Percentiles rank a stretch among this genome's conserved stretches.
Evolutionary conservation across 192 early-diverging fungal genomes (phyloP).

Genomic region (Physocladia obscura): DNA sequence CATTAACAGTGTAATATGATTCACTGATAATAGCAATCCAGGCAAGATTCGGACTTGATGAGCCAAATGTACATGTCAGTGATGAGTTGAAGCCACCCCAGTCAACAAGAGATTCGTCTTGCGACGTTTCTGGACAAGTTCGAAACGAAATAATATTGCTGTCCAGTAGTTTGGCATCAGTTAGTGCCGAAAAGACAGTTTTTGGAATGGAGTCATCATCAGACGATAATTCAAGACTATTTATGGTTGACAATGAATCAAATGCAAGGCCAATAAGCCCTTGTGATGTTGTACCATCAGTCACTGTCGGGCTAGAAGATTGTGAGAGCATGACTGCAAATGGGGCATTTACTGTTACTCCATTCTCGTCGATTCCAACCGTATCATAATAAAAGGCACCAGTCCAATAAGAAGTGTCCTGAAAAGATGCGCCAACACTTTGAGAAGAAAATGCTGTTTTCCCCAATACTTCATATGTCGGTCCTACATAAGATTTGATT

Average conservation of each 20-base stretch:
- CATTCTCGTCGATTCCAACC: background rate
- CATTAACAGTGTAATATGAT: slow-evolving; percentile 19
- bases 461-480: background rate
- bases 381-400: slow-evolving; percentile 9
- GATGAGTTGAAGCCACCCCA: slow-evolving; percentile 12
- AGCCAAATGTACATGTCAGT: background rate
- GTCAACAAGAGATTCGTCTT: slow-evolving; percentile 5
- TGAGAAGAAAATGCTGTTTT: background rate
- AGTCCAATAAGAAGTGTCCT: background rate
- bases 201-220: background rate
- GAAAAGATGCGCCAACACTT: background rate
- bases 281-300: slow-evolving; percentile 2
- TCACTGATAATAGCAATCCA: background rate
- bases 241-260: slow-evolving; percentile 2
- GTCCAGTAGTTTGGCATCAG: background rate
- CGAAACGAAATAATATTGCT: slow-evolving; percentile 17
- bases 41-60: background rate
- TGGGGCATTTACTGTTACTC: background rate
- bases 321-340: slow-evolving; percentile 22
- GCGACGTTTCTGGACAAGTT: slow-evolving; percentile 1
- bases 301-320: slow-evolving; percentile 3
- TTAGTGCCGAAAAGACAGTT: background rate
- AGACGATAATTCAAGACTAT: background rate
- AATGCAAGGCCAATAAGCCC: slow-evolving; percentile 17
- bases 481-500: slow-evolving; percentile 8